Conservation (phyloP, 371 early-diverging fungal species). For the Chytridium lagenaria region DNA sequence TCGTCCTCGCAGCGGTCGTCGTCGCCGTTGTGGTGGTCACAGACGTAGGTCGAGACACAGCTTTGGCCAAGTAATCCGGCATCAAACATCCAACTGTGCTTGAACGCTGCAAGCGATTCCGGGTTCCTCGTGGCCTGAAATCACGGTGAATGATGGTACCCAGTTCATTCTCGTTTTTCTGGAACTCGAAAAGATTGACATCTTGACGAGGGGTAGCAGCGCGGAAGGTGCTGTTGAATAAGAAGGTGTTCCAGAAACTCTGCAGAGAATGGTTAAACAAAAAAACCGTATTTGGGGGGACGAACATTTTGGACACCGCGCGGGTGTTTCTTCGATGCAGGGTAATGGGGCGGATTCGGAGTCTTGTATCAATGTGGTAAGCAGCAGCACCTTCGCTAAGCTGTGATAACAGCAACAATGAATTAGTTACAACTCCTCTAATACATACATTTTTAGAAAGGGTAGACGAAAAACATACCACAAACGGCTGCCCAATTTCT, state of each 20-base stretch:
- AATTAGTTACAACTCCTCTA: too few species aligned
- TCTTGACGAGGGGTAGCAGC: conserved; percentile 22
- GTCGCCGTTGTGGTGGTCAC: background rate
- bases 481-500: background rate
- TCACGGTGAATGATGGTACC: conserved; percentile 21
- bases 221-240: conserved; percentile 19
- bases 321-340: background rate
- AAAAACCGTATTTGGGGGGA: background rate
- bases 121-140: conserved; percentile 32
- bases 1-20: background rate
- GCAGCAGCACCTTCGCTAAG: background rate
- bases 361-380: background rate
- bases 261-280: background rate
- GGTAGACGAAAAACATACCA: conserved; percentile 4
- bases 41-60: background rate
- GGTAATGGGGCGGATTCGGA: background rate
- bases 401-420: too few species aligned
- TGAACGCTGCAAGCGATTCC: conserved; percentile 21
- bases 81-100: conserved; percentile 14
- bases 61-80: background rate
- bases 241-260: conserved; percentile 13
- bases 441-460: too few species aligned
- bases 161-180: conserved; percentile 18
- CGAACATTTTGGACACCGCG: background rate
- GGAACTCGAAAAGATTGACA: conserved; percentile 27